Evolutionary conservation across 768 basidiomycete genomes (phyloP).

Genomic region (Cyathus striatus): DNA sequence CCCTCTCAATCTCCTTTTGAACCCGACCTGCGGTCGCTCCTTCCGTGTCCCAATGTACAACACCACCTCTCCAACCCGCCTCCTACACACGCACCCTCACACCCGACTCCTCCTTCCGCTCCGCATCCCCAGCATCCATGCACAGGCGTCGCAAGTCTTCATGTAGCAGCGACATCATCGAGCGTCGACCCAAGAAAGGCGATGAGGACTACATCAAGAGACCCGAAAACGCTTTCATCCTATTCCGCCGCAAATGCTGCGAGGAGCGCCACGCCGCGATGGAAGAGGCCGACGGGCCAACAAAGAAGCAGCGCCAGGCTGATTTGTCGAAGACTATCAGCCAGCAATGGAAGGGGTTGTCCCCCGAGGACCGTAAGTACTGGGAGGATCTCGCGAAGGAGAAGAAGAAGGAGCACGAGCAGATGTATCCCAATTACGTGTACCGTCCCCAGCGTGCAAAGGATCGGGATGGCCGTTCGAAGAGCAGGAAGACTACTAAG

Average conservation of each 20-base stretch:
- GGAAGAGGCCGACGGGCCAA: conserved; percentile 41
- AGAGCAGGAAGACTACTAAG: too few species aligned
- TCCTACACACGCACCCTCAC: conserved; percentile 32
- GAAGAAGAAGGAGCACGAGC: conserved; percentile 76
- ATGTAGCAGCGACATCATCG: conserved; percentile 38
- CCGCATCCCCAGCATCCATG: conserved; percentile 29
- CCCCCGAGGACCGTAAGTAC: conserved; percentile 56
- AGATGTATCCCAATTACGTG: conserved; percentile 30
- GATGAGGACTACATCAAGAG: conserved; percentile 74
- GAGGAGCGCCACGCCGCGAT: conserved; percentile 59
- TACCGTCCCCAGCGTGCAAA: neutral
- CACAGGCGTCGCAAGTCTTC: conserved; percentile 52
- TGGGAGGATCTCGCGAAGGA: conserved; percentile 79
- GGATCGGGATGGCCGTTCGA: neutral
- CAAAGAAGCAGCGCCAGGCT: conserved; percentile 70
- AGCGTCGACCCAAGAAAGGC: conserved; percentile 40
- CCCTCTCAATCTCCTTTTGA: conserved; percentile 65
- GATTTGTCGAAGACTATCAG: conserved; percentile 56
- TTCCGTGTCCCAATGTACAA: conserved; percentile 37
- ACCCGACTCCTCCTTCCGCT: conserved; percentile 37
- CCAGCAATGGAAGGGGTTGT: conserved; percentile 4
- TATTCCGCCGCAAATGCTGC: conserved; percentile 77
- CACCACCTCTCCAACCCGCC: conserved; percentile 19
- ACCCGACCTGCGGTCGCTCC: conserved; percentile 52
- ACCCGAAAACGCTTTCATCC: conserved; percentile 81